These are phyloP conservation scores for Apiospora malaysiana DNA, from an alignment of 2,329 filamentous ascomycete genomes.

Conservation along the genomic window DNA sequence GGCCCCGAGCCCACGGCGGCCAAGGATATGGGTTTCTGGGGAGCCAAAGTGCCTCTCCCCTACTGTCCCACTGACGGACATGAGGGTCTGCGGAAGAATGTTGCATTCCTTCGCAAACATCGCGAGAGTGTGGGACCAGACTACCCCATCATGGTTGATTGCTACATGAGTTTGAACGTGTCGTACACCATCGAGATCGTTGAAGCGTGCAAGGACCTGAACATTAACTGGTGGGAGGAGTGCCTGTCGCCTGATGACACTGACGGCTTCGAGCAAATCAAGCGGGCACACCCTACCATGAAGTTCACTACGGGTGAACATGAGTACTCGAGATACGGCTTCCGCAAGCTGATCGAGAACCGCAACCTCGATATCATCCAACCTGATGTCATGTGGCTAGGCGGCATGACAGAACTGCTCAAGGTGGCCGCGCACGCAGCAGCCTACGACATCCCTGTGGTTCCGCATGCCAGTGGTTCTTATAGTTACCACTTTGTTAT, in stretches of 20 bases:
- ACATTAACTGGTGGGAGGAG: constrained; percentile 98
- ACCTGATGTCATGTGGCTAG: constrained; percentile 97
- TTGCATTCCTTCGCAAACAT: constrained; percentile 86
- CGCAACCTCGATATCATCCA: constrained; percentile 94
- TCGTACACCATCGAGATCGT: constrained; percentile 91
- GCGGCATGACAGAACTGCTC: constrained; percentile 88
- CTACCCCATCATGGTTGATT: constrained; percentile 94
- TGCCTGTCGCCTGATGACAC: constrained; percentile 90
- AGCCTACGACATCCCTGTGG: constrained; percentile 92
- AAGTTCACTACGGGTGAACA: constrained; percentile 98
- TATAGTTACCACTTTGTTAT: constrained; percentile 98
- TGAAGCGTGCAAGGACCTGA: constrained; percentile 74
- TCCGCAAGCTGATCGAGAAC: constrained; percentile 90
- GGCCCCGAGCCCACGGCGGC: constrained; percentile 83
- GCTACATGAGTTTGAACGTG: constrained; percentile 96
- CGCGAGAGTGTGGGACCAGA: constrained; percentile 85
- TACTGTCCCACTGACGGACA: constrained; percentile 89
- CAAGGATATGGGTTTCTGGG: constrained; percentile 86
- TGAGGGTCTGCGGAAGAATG: constrained; percentile 83
- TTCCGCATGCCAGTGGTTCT: constrained; percentile 91
- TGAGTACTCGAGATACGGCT: constrained; percentile 92
- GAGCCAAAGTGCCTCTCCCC: constrained; percentile 87
- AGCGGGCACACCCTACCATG: constrained; percentile 85
- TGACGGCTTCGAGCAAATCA: constrained; percentile 88
- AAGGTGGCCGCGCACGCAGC: constrained; percentile 88